Base-by-base conservation (phyloP, 352 stramenopile species). In the Phytopythium mirpurense region DNA sequence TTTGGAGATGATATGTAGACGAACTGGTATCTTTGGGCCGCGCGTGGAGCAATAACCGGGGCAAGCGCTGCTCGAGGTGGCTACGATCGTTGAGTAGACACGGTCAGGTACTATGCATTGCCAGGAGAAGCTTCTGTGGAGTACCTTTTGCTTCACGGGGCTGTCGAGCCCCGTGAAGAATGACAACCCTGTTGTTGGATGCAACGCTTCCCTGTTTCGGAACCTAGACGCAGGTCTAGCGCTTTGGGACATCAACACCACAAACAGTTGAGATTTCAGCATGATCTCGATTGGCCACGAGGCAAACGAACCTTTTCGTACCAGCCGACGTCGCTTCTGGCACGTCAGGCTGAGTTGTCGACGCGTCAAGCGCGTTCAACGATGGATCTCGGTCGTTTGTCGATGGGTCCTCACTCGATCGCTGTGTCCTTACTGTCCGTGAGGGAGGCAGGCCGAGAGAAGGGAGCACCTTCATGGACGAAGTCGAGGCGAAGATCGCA, bases 11-110 rank as follows among this genome's bases (percentile, higher is more conserved):
- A 53, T 3, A 53, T 34, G 4, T 7, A 1, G 19, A 32, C 56
- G n/a, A 53, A 69, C 61, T 62, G 50, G 24, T 67, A 70, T 63
- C 48, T 58, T 51, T 72, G 64, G 24, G 44, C 15, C 29, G 67
- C 42, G 19, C 56, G 41, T 10, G 41, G 59, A 32, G 47, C 7
- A 27, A 24, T 34, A 34, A 54, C 6, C 16, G 48, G 35, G 3
- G 34, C 34, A 7, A 44, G 36, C 16, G 16, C 21, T 34, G 48
- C 5, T 21, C 26, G 21, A 19, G 43, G 11, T 14, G 44, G 32
- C 29, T n/a, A 5, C n/a, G 1, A 29, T 10, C 8, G n/a, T n/a
- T 23, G 18, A 32, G 5, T 15, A 31, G n/a, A 9, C 8, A 18
- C 14, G 10, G 45, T 36, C 27, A 36, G 26, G n/a, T n/a, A n/a